Evolutionary conservation across 2,329 filamentous ascomycete species (phyloP).

Genomic region (Furcasterigmium furcatum): DNA sequence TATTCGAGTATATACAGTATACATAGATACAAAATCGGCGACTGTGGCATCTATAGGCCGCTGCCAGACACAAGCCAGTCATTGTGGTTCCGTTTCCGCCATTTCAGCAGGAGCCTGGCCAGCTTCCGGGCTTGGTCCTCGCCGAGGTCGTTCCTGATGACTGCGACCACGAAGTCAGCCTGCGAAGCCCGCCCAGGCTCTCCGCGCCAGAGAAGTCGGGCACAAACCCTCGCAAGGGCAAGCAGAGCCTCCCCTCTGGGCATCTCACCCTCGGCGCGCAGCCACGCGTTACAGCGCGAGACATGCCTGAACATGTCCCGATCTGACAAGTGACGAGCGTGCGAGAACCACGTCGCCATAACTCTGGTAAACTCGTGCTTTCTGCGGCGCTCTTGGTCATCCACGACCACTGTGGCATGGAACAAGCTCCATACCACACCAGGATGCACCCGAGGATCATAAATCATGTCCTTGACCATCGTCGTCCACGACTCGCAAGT

Average conservation of each 20-base stretch:
- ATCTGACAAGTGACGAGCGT: conserved; percentile 17
- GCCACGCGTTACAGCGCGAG: conserved; percentile 6
- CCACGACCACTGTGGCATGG: conserved; percentile 2
- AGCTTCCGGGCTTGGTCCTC: conserved; percentile 12
- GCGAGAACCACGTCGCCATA: conserved; percentile 25
- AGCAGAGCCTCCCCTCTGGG: conserved; percentile 21
- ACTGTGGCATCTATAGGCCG: too few species aligned
- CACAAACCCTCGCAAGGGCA: conserved; percentile 20
- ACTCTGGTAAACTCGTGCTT: not conserved
- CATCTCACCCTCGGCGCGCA: conserved; percentile 6
- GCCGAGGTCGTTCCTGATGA: conserved; percentile 18
- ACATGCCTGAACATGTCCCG: conserved; percentile 1
- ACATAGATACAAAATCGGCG: too few species aligned
- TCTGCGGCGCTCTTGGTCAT: not conserved
- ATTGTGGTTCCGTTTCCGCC: not conserved
- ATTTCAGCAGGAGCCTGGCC: conserved; percentile 4
- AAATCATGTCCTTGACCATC: conserved; percentile 26
- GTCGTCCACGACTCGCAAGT: conserved; percentile 28
- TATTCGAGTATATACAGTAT: too few species aligned
- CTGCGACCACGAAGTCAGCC: conserved; percentile 22
- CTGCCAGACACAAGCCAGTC: too few species aligned
- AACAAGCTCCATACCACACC: conserved; percentile 23
- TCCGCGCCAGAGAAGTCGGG: conserved; percentile 28
- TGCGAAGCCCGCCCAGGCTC: conserved; percentile 24
- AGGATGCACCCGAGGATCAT: conserved; percentile 20